Conservation (phyloP, 1,139 yeast species). For the Yamadazyma triangularis region DNA sequence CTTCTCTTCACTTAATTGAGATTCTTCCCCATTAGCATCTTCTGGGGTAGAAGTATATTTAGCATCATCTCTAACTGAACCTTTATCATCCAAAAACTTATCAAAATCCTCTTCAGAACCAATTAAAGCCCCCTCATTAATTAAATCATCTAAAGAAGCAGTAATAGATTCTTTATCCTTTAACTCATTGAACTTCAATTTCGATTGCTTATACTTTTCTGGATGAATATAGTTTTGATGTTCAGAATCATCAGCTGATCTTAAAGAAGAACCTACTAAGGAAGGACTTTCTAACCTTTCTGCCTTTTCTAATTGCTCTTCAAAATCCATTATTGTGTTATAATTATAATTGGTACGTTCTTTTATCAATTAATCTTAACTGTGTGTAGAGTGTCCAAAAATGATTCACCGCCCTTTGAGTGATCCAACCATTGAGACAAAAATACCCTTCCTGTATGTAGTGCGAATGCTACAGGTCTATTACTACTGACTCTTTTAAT, state of each 20-base stretch:
- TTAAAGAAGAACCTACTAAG: constrained; percentile 49
- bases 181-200: constrained; percentile 10
- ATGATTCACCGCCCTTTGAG: too few species aligned
- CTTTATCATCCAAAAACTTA: constrained; percentile 46
- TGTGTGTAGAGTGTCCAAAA: too few species aligned
- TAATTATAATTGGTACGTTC: too few species aligned
- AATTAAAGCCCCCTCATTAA: constrained; percentile 56
- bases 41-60: constrained; percentile 15
- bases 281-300: constrained; percentile 51
- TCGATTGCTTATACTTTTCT: constrained; percentile 28
- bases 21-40: background rate
- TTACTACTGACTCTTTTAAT: too few species aligned
- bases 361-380: too few species aligned
- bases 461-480: too few species aligned
- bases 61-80: constrained; percentile 47
- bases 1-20: constrained; percentile 2
- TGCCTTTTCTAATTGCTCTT: constrained; percentile 50
- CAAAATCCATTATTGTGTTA: constrained; percentile 44
- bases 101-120: constrained; percentile 57
- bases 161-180: constrained; percentile 15
- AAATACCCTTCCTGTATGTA: too few species aligned
- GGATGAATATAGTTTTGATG: constrained; percentile 48
- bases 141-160: constrained; percentile 53
- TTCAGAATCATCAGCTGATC: constrained; percentile 48
- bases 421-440: too few species aligned